Base-by-base conservation (phyloP, 768 basidiomycete species). In the Ramaria rubella region DNA sequence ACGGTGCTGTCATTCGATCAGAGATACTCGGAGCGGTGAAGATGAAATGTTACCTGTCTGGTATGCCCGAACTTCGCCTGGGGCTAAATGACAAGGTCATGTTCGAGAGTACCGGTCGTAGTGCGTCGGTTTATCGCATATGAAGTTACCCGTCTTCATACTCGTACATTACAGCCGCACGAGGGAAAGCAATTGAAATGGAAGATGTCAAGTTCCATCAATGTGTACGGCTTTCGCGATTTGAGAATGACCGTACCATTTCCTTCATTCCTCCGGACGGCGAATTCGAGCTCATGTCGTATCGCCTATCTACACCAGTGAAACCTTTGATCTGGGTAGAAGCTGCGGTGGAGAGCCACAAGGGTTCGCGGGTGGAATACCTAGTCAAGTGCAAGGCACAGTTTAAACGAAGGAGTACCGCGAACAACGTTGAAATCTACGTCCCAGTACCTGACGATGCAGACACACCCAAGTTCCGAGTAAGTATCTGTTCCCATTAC, bases 181-280 rank as follows among this genome's bases (percentile, higher is more conserved):
- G 95, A 12, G 95, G 95, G 12, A 99, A 98, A 72, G 87, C 96
- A 2, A 96, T 99, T 63, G 96, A 99, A 73, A 96, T 99, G 90
- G 96, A 99, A 69, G 96, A 98, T 65, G 92, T 97, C 75, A 97
- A 97, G 70, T 99, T 99, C 75, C 96, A 99, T 67, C 96, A 99
- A 78, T 99, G 96, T 65, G 96, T 98, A 11, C 91, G 96, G 9
- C 79, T 99, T 23, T 88, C 94, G 9, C 84, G 95, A 6, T 99
- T 99, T 67, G 96, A 99, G 67, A 97, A 96, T 70, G 95, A 99
- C 73, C 87, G 96, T 59, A 98, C 95, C 1, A 99, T 98, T 67
- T 94, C 91, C 33, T 99, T 99, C 75, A 99, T 98, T 64, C 96
- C 96, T 0, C 95, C 96, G 3, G 95, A 98, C 68, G 96, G 96